Base-by-base conservation (phyloP, 2,329 filamentous ascomycete genomes). In the Phaeosphaeriaceae sp. region DNA sequence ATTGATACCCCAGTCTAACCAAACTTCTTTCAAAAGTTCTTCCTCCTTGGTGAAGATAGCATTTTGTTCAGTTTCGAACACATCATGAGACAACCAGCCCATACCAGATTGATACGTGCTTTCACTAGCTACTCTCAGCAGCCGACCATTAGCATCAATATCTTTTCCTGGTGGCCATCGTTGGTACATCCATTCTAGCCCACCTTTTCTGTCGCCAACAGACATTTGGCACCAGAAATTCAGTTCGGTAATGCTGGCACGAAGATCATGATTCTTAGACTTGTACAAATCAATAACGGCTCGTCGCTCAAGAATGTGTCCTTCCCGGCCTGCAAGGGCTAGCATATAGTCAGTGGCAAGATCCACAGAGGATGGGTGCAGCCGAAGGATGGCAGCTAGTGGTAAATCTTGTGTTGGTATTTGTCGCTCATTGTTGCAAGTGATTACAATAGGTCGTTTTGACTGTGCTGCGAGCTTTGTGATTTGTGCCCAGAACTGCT, bases 211-310 rank as follows among this genome's bases (percentile, higher is more conserved):
- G 68, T 96, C 94, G 4, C 94, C 95, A 8, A 99, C 85, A 0
- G 88, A 91, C 74, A 97, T 92, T 70, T 99, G 94, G 70, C 95
- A 99, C 93, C 93, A 99, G 68, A 95, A 94, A 68, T 96, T 87
- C 21, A 99, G 81, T 53, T 97, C 92, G 47, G 83, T 86, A 40
- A 99, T 84, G 2, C 88, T 87, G 17, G 87, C 90, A 46, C 94
- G 86, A 11, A 99, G 76, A 68, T 99, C 94, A 21, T 81, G 75
- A 2, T 81, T 71, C 44, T 89, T 87, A 12, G 84, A 84, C 44
- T 81, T 78, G 64, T 92, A 96, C 2, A 99, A 80, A 6, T 83
- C 77, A 42, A 81, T 79, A 0, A 96, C 81, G 0, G 90, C 84
- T 20, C 83, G 71, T 33, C 90, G 83, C 32, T 81, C 75, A 11